Evolutionary conservation across 352 stramenopile species (phyloP).

Genomic region (Phytophthora hybrid): DNA sequence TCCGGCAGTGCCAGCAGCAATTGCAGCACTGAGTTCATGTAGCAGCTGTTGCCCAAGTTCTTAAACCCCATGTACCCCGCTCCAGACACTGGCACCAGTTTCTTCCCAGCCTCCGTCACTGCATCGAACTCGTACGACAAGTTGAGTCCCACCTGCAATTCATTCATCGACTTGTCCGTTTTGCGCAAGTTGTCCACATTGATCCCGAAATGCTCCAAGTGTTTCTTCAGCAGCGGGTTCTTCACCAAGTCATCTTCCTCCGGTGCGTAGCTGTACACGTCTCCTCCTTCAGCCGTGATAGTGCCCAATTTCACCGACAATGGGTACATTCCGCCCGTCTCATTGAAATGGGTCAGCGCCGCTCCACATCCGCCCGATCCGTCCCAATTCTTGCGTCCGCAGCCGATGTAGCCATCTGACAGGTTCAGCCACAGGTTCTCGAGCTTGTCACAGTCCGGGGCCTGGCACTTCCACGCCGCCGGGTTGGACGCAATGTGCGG

Average conservation of each 20-base stretch:
- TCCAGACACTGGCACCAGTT: constrained; percentile 92
- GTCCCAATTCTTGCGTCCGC: constrained; percentile 95
- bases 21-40: constrained; percentile 99
- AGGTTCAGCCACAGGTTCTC: constrained; percentile 99
- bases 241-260: constrained; percentile 98
- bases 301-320: constrained; percentile 98
- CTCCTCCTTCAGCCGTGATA: constrained; percentile 95
- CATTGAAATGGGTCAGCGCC: constrained; percentile 96
- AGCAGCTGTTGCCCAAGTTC: constrained; percentile 99
- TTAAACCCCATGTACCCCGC: constrained; percentile 95
- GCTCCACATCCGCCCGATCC: constrained; percentile 96
- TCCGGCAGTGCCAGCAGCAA: constrained; percentile 90
- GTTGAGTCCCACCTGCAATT: constrained; percentile 98
- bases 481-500: constrained; percentile 80
- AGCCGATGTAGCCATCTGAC: constrained; percentile 90
- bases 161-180: constrained; percentile 98
- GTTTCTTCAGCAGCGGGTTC: constrained; percentile 94
- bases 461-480: constrained; percentile 86
- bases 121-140: constrained; percentile 98
- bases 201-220: constrained; percentile 97
- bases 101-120: constrained; percentile 97
- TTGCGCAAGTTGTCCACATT: constrained; percentile 95
- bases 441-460: constrained; percentile 94
- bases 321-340: constrained; percentile 94
- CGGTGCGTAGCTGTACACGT: constrained; percentile 98